These are phyloP conservation scores for Keithomyces neogunnii DNA, from an alignment of 2,329 filamentous ascomycete genomes.

Conservation along the genomic window DNA sequence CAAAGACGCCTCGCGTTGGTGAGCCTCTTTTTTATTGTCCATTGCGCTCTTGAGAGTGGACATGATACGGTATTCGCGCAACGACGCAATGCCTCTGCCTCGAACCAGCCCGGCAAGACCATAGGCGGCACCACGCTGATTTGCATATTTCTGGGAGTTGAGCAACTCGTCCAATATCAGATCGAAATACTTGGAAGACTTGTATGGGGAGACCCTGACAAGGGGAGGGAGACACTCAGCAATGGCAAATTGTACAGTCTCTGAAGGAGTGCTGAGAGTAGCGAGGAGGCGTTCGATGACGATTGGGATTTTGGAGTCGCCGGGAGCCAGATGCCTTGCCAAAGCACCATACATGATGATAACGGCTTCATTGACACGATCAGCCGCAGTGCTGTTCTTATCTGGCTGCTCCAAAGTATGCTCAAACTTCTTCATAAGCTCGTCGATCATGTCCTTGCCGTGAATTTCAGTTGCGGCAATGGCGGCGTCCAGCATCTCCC, in stretches of 20 bases:
- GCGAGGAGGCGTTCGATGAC: slow-evolving; percentile 80
- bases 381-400: slow-evolving; percentile 70
- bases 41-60: slow-evolving; percentile 68
- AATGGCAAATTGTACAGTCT: slow-evolving; percentile 94
- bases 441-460: slow-evolving; percentile 75
- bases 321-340: slow-evolving; percentile 73
- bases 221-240: slow-evolving; percentile 89
- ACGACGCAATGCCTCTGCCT: slow-evolving; percentile 73
- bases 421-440: slow-evolving; percentile 89
- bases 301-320: slow-evolving; percentile 79
- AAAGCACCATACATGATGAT: slow-evolving; percentile 96
- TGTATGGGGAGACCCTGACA: slow-evolving; percentile 70
- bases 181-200: slow-evolving; percentile 71
- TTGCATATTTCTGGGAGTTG: slow-evolving; percentile 84
- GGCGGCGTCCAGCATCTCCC: slow-evolving; percentile 88
- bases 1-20: slow-evolving; percentile 81
- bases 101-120: slow-evolving; percentile 84
- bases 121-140: slow-evolving; percentile 86
- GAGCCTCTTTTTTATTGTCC: slow-evolving; percentile 92
- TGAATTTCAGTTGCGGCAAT: slow-evolving; percentile 72
- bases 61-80: slow-evolving; percentile 82
- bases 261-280: slow-evolving; percentile 88
- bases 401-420: slow-evolving; percentile 77
- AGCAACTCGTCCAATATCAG: slow-evolving; percentile 76
- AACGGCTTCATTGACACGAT: slow-evolving; percentile 92